Evolutionary conservation across 179 eudicot genomes (phyloP), one percentile per base, ranked within the genome.

Genomic region (Sideroxylon spinosum): DNA sequence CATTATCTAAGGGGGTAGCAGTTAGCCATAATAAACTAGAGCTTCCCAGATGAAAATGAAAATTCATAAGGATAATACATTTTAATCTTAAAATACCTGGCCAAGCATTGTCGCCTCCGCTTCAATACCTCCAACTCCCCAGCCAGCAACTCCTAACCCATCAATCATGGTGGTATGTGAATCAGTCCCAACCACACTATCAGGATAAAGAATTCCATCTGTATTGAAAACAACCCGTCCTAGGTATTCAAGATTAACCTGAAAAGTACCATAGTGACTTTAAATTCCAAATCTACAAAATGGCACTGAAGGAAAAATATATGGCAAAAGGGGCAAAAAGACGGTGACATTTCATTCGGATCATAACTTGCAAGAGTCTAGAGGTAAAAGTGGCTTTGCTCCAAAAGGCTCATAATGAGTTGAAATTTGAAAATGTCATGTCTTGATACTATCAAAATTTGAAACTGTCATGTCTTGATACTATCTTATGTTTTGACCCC

Each of bases 121-220:
- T 85, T 93, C 98, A 78, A 93, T 93, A 68, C 98, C 98, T 82
- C 98, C 98, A 75, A 93, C 98, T 80, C 98, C 98, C 98, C 98
- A 93, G 57, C 98, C 98, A 87, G 98, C 98, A 90, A 93, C 97
- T 71, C 98, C 98, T 13, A 93, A 78, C 67, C 98, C 98, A 80
- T 93, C 98, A 83, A 93, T 93, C 98, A 93, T 93, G 16, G 98
- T 93, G 46, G 98, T 93, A 78, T 92, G 98, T 46, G 98, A 93
- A 82, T 93, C 98, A 57, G 98, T 93, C 78, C 98, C 98, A 68
- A 93, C 98, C 19, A 93, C 97, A 85, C 98, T 93, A 80, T 93
- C 98, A 62, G 97, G 98, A 68, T 93, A 93, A 66, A 93, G 84
- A 80, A 90, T 50, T 68, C 98, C 97, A 64, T 88, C 85, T 17